Base-by-base conservation (phyloP, 768 basidiomycete species). In the Auricularia heimuer region DNA sequence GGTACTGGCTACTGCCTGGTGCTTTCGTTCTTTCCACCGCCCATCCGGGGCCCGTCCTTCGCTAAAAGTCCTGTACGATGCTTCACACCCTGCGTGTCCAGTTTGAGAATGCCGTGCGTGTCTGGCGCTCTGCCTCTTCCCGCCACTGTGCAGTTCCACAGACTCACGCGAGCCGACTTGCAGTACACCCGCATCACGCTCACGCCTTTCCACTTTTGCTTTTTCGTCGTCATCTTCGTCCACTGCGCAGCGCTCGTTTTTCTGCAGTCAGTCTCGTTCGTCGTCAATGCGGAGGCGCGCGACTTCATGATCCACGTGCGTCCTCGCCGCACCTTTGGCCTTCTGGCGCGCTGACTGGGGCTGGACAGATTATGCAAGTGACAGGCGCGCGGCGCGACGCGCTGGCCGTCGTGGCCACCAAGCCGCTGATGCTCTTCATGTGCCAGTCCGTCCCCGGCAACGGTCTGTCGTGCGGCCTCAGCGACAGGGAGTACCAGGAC, bases 171-270 rank as follows among this genome's bases (percentile, higher is more conserved):
- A 29, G 2, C 29, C 29, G 29, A 29, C 29, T 29, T 29, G 29
- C 39, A 85, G 83, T 81, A 79, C 67, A 71, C 77, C 37, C 77
- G 81, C 66, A 75, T 83, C 62, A 83, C 81, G 6, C 69, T 81
- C 42, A 82, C 80, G n/a, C 79, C 76, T 10, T 78, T 77, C 70
- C 83, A 82, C 39, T 75, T 78, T 3, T 67, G 76, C 42, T 85
- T 82, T 70, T 81, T 83, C 69, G 71, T 79, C 47, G 73, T 83
- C 65, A 77, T 81, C 35, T 67, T 85, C 56, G 56, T 76, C 34
- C 76, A 75, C 63, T 81, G 77, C 65, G 63, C 79, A 51, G 70
- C 75, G 33, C 78, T 83, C 62, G 75, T 73, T 64, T 68, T 73
- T 12, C 68, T 83, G 10, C 82, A 83, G 67, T 72, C 71, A 14